Percentiles rank a stretch among this genome's conserved stretches.
Evolutionary conservation across 2,329 filamentous ascomycete genomes (phyloP).

Genomic region (Nigrospora osmanthi): DNA sequence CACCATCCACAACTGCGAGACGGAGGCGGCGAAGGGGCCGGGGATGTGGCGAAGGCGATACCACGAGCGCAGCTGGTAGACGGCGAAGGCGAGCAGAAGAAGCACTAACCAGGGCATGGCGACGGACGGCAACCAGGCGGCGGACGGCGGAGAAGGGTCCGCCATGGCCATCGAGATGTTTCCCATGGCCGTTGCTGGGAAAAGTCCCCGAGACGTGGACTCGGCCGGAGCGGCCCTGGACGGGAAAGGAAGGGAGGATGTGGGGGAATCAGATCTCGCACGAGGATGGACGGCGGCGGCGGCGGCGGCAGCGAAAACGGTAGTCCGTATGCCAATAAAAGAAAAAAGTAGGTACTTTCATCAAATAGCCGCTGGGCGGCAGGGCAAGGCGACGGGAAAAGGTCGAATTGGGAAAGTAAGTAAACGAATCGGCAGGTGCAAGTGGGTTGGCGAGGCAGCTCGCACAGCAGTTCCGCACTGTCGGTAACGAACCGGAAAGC

Average conservation of each 20-base stretch:
- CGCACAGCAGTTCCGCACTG: slow-evolving; percentile 4
- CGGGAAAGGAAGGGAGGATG: too few relatives aligned
- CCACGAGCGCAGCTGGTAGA: slow-evolving; percentile 13
- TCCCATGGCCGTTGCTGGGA: too few relatives aligned
- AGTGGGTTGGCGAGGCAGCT: slow-evolving; percentile 1
- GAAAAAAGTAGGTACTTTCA: too few relatives aligned
- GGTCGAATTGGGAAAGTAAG: neutral
- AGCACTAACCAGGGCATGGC: slow-evolving; percentile 3
- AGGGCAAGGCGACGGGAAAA: neutral
- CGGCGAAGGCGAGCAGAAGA: slow-evolving; percentile 2
- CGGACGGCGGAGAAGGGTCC: too few relatives aligned
- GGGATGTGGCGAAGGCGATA: slow-evolving; percentile 19
- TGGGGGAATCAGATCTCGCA: too few relatives aligned
- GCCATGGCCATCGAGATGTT: too few relatives aligned
- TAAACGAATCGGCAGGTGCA: slow-evolving; percentile 1
- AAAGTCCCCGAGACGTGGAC: too few relatives aligned
- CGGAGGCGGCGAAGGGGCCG: slow-evolving; percentile 17
- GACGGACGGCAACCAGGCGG: neutral
- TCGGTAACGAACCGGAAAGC: slow-evolving; percentile 9
- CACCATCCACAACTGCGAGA: slow-evolving; percentile 17
- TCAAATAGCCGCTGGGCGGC: too few relatives aligned
- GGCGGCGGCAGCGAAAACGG: too few relatives aligned
- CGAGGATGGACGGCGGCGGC: too few relatives aligned
- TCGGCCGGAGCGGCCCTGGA: too few relatives aligned
- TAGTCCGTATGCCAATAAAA: too few relatives aligned